Evolutionary conservation across 345 rosid genomes (phyloP), one percentile per base, ranked within the genome.

Genomic region (Salix dunnii): DNA sequence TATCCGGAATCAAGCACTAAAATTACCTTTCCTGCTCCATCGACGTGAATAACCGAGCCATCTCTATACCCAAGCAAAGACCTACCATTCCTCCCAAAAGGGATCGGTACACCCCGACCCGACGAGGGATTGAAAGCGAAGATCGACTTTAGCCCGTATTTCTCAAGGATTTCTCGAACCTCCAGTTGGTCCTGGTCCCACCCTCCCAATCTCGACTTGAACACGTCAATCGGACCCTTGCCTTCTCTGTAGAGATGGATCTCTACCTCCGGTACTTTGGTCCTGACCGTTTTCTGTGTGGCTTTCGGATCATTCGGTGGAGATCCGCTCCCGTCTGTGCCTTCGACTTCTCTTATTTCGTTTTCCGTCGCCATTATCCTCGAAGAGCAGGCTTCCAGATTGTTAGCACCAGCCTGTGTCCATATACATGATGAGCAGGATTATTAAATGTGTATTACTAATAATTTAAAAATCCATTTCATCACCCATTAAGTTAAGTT

Each of bases 121-220:
- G 85, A 79, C 35, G 82, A 79, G 28, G 85, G 88, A 83, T 83
- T 84, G 91, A 90, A 96, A 62, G 98, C 99, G 81, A 51, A 91
- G 64, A 93, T 64, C 16, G 97, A 88, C 84, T 93, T 91, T 62
- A 91, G 86, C 16, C 88, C 94, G 79, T 90, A 90, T 43, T 86
- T 93, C 5, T 91, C 92, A 7, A 91, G 90, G 66, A 91, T 87
- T 53, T 91, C 85, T 51, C 93, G 86, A 77, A 93, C 90, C 83
- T 93, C 98, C 71, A 96, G 89, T 90, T 93, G 94, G 83, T 93
- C 88, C 86, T 88, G 96, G 70, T 90, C 97, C 88, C 89, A 96
- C 18, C 98, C 98, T 31, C 90, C 91, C 76, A 91, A 84, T 70
- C 72, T 83, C 61, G 93, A 80, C 86, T 88, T 93, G 87, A 92